Conservation (phyloP, 2,329 filamentous ascomycete species). For the Alternaria sp. region DNA sequence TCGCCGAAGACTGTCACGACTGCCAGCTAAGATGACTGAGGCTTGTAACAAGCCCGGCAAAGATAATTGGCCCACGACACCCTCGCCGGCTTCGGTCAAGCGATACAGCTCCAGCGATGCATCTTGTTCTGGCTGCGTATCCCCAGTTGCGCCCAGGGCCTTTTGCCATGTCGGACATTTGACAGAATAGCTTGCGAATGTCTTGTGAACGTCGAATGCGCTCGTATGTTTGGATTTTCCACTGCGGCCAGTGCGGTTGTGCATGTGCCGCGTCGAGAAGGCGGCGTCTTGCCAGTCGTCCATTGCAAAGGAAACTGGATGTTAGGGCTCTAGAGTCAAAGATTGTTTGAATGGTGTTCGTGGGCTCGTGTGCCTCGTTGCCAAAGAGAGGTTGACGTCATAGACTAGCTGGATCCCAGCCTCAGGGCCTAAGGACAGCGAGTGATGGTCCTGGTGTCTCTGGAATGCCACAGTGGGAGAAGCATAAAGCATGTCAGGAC, state of each 20-base stretch:
- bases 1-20: conserved; percentile 17
- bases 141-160: background rate
- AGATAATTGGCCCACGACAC: conserved; percentile 24
- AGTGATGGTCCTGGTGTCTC: background rate
- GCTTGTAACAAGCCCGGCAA: conserved; percentile 23
- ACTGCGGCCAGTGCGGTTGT: conserved; percentile 23
- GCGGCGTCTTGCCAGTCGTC: conserved; percentile 34
- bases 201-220: conserved; percentile 30
- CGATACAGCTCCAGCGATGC: conserved; percentile 27
- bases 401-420: background rate
- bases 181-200: conserved; percentile 29
- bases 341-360: background rate
- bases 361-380: background rate
- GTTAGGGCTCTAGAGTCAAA: background rate
- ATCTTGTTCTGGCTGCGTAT: conserved; percentile 4
- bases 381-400: conserved; percentile 1
- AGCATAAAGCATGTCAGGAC: background rate
- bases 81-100: conserved; percentile 24
- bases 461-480: background rate
- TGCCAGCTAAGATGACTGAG: conserved; percentile 25
- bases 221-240: conserved; percentile 15
- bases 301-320: background rate
- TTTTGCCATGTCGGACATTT: conserved; percentile 31
- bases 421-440: background rate
- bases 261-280: conserved; percentile 32